Base-by-base conservation (phyloP, 192 early-diverging fungal species). In the Podila clonocystis region DNA sequence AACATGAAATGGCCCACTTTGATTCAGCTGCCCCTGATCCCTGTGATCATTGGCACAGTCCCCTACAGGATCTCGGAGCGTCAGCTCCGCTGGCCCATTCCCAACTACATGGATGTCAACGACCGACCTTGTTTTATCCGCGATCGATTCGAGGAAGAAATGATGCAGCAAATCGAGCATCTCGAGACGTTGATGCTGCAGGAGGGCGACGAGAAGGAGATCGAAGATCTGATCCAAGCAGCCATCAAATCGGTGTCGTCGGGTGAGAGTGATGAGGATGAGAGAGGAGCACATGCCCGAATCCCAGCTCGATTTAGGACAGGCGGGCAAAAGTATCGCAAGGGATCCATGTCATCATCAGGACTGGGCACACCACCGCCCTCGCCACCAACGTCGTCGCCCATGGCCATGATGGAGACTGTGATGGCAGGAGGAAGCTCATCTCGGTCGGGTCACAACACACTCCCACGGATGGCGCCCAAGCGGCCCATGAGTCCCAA, bases 111-210 rank as follows among this genome's bases (percentile, higher is more conserved):
- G 65, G 71, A 80, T 28, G 77, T 80, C 11, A 73, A 58, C 34
- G 77, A 80, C 45, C 59, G 77, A 48, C 77, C 77, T 5, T 49
- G 77, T 11, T 80, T 80, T 61, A 50, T 80, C 22, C 77, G 77
- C 19, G 77, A 80, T 65, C 65, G 71, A 38, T 80, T 80, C 49
- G 77, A 80, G 48, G 77, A 80, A 29, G 77, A 80, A 45, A 80
- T 80, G 77, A 80, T 80, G 30, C 77, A 80, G 52, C 77, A 80
- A 36, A 31, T 80, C 0, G 38, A 72, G 48, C 68, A 62, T 61
- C 70, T 80, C 19, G 77, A 80, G 71, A 80, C 70, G 0, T n/a
- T 80, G 62, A 65, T 80, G 58, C 62, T 45, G 5, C 70, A 69
- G n/a, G 77, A 80, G n/a, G 70, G 73, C 0, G 77, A 80, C 60